Base-by-base conservation (phyloP, 345 rosid genomes). In the Moricandia moricandioides region DNA sequence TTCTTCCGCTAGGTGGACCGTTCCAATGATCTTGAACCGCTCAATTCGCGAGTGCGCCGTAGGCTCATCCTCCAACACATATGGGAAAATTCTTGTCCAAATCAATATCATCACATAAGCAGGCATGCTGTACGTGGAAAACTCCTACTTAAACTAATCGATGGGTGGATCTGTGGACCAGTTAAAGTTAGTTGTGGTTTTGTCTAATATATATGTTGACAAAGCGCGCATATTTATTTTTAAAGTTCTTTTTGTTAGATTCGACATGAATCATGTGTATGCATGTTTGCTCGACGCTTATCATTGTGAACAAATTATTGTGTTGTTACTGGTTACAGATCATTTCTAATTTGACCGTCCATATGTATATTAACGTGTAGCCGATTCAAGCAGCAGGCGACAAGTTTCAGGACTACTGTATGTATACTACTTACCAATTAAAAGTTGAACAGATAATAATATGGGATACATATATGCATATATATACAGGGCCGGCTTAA, bases 151-250 rank as follows among this genome's bases (percentile, higher is more conserved):
- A 52, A 31, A 54, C 13, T 68, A 31, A 35, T 18, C 21, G 67
- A 62, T 61, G 26, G 51, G 75, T 72, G 75, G 69, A 72, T 62
- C 33, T 62, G 68, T 72, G 69, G 68, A 72, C 75, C 52, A 24
- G 43, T 72, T 62, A 71, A 47, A 71, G 60, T 21, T 13, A 5
- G 67, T 71, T 60, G 67, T 71, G 45, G 47, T 47, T 31, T 57
- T 69, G 39, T 56, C 54, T 37, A 68, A 14, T 69, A 69, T 13
- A 55, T 35, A 55, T 35, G 4, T 24, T 21, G 24, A 21, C 24
- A 21, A 21, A 21, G 24, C 1, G 24, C 24, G 24, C 24, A 21
- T 21, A 21, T 21, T 21, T 21, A 21, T 21, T 0, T 21, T 0
- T 21, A 21, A 21, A 6, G 8, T 7, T 34, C 8, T 35, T 35